These are phyloP conservation scores for Camillea tinctor DNA, from an alignment of 2,329 filamentous ascomycete species.

Conservation along the genomic window DNA sequence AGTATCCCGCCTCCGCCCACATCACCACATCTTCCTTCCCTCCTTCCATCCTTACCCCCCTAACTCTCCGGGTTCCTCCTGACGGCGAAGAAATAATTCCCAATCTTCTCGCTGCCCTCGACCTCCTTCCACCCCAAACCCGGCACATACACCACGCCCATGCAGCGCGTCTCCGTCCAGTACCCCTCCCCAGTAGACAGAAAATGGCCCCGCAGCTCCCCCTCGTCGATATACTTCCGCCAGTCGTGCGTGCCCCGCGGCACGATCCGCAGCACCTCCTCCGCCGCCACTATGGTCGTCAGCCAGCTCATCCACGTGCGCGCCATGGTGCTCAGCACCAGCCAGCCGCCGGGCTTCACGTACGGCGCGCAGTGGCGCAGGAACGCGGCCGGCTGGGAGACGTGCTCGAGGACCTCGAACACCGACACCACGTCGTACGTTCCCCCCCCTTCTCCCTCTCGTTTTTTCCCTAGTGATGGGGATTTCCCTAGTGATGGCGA, in stretches of 20 bases:
- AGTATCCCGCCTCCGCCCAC: too few relatives aligned
- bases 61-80: slow-evolving; percentile 21
- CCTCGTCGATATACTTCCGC: slow-evolving; percentile 90
- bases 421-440: slow-evolving; percentile 79
- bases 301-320: slow-evolving; percentile 86
- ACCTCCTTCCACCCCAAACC: slow-evolving; percentile 88
- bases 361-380: slow-evolving; percentile 70
- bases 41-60: too few relatives aligned
- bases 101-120: slow-evolving; percentile 74
- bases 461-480: too few relatives aligned
- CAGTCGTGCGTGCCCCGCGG: slow-evolving; percentile 94
- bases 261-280: slow-evolving; percentile 83
- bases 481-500: slow-evolving; percentile 12
- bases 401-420: slow-evolving; percentile 96
- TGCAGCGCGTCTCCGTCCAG: slow-evolving; percentile 61
- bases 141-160: slow-evolving; percentile 88
- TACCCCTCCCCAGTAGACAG: too few relatives aligned
- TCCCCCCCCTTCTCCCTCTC: slow-evolving; percentile 33
- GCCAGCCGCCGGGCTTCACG: slow-evolving; percentile 87
- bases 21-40: too few relatives aligned
- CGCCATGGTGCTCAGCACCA: slow-evolving; percentile 89
- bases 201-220: slow-evolving; percentile 66
- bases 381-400: slow-evolving; percentile 73
- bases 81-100: slow-evolving; percentile 95
- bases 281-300: slow-evolving; percentile 88